phyloP scores from a whole-genome alignment of 345 rosid species.

The Populus euphratica region DNA sequence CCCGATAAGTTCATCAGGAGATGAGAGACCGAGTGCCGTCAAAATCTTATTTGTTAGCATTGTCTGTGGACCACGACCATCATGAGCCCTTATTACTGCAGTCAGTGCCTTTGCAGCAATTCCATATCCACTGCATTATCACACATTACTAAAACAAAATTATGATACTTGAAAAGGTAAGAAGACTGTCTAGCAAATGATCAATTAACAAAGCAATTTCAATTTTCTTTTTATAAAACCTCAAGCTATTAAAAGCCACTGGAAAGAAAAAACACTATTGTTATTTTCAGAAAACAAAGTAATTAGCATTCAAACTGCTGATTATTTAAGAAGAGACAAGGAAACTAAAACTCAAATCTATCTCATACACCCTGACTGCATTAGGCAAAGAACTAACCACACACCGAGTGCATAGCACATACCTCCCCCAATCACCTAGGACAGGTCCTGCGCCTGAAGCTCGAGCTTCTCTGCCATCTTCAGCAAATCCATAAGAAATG shows the following conservation, averaged over 20 bases:
- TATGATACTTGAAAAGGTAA: no score
- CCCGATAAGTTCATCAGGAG: slow-evolving; percentile 86
- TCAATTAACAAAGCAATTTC: no score
- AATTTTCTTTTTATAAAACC: no score
- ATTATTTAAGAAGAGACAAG: not conserved
- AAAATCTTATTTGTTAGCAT: slow-evolving; percentile 61
- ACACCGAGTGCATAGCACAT: not conserved
- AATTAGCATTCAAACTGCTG: no score
- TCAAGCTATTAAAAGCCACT: not conserved
- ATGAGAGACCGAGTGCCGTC: slow-evolving; percentile 62
- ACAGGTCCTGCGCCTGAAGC: slow-evolving; percentile 95
- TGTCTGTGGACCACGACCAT: slow-evolving; percentile 85
- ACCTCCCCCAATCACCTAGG: slow-evolving; percentile 99
- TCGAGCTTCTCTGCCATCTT: slow-evolving; percentile 86
- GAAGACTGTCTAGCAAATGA: no score
- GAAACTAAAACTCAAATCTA: not conserved
- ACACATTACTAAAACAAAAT: not conserved
- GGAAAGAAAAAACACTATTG: not conserved
- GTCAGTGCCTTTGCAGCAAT: slow-evolving; percentile 90
- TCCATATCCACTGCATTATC: slow-evolving; percentile 66
- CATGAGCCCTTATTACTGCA: slow-evolving; percentile 81
- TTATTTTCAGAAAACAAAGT: not conserved
- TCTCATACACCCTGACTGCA: not conserved
- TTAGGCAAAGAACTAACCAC: not conserved
- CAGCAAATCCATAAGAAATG: slow-evolving; percentile 81